These are phyloP conservation scores for Conringia planisiliqua DNA, from an alignment of 345 rosid species.

Conservation along the genomic window DNA sequence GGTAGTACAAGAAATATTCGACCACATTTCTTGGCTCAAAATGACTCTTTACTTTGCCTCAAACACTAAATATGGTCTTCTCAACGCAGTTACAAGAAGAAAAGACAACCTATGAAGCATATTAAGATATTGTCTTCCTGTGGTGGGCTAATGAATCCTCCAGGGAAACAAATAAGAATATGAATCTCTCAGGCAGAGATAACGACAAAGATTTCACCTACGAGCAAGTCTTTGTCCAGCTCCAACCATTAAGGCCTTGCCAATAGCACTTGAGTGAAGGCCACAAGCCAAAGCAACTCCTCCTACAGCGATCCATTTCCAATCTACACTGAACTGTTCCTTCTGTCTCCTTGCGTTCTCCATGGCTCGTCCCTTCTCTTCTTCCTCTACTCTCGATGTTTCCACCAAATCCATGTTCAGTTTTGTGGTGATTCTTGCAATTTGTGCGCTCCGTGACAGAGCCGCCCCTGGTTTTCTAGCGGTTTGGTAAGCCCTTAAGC, in stretches of 20 bases:
- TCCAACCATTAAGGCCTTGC: slow-evolving; percentile 69
- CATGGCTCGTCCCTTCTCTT: slow-evolving; percentile 3
- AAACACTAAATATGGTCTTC: background rate
- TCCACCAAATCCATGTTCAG: slow-evolving; percentile 45
- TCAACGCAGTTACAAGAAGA: slow-evolving; percentile 1
- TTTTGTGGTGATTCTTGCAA: slow-evolving; percentile 74
- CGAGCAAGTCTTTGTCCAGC: slow-evolving; percentile 78
- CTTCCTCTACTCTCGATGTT: slow-evolving; percentile 41
- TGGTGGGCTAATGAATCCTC: background rate
- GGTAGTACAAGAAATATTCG: slow-evolving; percentile 1
- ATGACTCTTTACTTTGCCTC: background rate
- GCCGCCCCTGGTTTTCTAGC: slow-evolving; percentile 53
- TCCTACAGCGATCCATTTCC: slow-evolving; percentile 86
- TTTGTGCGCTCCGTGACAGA: slow-evolving; percentile 63
- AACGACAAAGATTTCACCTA: slow-evolving; percentile 42
- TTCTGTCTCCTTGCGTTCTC: slow-evolving; percentile 4
- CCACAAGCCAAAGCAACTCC: slow-evolving; percentile 82
- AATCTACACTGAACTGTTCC: slow-evolving; percentile 41
- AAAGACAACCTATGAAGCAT: background rate
- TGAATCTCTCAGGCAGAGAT: background rate
- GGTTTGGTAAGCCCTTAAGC: slow-evolving; percentile 83
- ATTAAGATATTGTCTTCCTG: background rate
- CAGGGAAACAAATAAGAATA: background rate
- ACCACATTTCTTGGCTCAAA: slow-evolving; percentile 1
- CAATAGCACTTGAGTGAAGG: slow-evolving; percentile 66